A percentile compares a stretch with the other conserved stretches of the same genome.
phyloP scores from a whole-genome alignment of 371 early-diverging fungal species.

The Basidiobolus meristosporus region DNA sequence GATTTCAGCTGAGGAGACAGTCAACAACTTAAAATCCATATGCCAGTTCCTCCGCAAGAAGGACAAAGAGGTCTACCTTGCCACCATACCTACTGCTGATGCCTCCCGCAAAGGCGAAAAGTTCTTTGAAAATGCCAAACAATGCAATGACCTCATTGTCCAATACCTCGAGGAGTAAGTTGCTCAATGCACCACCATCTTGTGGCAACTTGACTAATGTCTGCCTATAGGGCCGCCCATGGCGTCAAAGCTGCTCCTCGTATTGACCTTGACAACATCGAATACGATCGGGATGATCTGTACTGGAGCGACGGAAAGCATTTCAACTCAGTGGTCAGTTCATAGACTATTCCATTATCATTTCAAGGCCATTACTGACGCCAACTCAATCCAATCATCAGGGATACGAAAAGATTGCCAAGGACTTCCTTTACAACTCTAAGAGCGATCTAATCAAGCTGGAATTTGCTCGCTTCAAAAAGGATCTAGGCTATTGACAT shows the following conservation, averaged over 20 bases:
- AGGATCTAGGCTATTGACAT: background rate
- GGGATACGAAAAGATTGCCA: slow-evolving; percentile 18
- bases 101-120: too few species aligned
- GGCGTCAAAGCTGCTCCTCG: background rate
- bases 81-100: too few species aligned
- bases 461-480: background rate
- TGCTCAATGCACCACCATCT: background rate
- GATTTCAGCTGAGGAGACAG: too few species aligned
- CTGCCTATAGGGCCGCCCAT: background rate
- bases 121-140: too few species aligned
- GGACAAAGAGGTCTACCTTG: too few species aligned
- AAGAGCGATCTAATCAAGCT: slow-evolving; percentile 9
- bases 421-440: slow-evolving; percentile 13
- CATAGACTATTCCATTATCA: background rate
- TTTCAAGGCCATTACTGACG: too few species aligned
- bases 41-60: too few species aligned
- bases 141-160: background rate
- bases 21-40: too few species aligned
- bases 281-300: background rate
- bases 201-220: background rate
- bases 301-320: background rate
- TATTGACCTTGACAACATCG: background rate
- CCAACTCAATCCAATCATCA: slow-evolving; percentile 1
- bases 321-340: background rate
- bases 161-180: background rate